phyloP scores from a whole-genome alignment of 2,329 filamentous ascomycete species.

The Colletotrichum sp. region DNA sequence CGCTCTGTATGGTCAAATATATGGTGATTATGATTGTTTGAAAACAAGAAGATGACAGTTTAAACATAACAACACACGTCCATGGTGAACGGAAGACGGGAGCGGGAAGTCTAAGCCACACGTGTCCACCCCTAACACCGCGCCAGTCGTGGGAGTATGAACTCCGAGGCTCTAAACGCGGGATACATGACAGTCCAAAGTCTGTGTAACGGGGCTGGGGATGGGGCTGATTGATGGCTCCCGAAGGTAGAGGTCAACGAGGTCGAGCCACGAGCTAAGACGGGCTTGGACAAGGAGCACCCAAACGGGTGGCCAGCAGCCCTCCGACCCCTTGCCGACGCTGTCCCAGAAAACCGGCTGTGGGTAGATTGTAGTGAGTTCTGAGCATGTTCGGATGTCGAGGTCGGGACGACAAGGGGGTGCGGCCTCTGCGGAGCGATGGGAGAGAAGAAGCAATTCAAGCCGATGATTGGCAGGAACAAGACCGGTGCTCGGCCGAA shows the following conservation, averaged over 20 bases:
- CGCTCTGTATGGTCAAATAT: not conserved
- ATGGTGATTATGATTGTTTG: not conserved
- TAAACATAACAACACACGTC: not conserved
- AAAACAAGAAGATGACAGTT: not conserved
- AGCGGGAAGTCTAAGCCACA: not conserved
- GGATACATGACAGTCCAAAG: not conserved
- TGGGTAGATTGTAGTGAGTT: not conserved
- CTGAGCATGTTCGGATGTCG: not conserved
- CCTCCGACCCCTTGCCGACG: not conserved
- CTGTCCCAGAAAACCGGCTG: not conserved
- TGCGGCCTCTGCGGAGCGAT: not conserved
- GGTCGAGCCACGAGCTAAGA: not conserved
- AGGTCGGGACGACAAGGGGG: not conserved
- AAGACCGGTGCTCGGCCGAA: not conserved
- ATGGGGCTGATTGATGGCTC: conserved; percentile 14
- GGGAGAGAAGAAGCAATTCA: not conserved
- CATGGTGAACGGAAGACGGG: not conserved
- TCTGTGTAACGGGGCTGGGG: conserved; percentile 3
- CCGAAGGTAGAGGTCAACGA: not conserved
- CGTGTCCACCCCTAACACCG: not conserved
- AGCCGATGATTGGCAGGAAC: not conserved
- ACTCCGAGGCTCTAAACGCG: not conserved
- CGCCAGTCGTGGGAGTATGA: not conserved
- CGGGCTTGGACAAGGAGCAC: not conserved
- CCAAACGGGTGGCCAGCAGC: not conserved